phyloP scores from a whole-genome alignment of 192 early-diverging fungal genomes.

The Phycomyces blakesleeanus region DNA sequence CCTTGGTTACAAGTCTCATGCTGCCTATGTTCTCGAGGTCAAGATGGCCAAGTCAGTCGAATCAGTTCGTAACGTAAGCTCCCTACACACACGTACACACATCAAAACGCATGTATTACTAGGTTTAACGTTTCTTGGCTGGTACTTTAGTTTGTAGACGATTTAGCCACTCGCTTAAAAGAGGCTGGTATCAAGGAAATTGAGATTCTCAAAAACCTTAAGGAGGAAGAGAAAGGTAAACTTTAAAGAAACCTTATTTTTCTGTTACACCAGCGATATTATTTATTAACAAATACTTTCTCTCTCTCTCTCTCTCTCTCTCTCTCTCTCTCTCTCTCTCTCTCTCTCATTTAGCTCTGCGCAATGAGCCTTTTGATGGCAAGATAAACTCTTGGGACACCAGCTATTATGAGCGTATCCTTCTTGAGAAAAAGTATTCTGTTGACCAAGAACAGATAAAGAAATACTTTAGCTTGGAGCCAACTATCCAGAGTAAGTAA shows the following conservation, averaged over 20 bases:
- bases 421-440: slow-evolving; percentile 70
- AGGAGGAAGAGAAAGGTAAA: slow-evolving; percentile 46
- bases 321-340: no score
- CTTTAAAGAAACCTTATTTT: no score
- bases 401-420: slow-evolving; percentile 66
- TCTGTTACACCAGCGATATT: no score
- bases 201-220: slow-evolving; percentile 54
- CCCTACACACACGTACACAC: neutral
- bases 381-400: slow-evolving; percentile 69
- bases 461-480: slow-evolving; percentile 66
- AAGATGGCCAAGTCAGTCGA: slow-evolving; percentile 79
- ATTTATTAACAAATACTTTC: no score
- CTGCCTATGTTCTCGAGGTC: slow-evolving; percentile 67
- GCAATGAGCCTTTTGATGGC: slow-evolving; percentile 56
- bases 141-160: slow-evolving; percentile 53
- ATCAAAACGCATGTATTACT: no score
- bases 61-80: slow-evolving; percentile 41
- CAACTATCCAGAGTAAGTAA: slow-evolving; percentile 17
- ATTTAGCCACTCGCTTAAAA: slow-evolving; percentile 55
- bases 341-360: slow-evolving; percentile 37
- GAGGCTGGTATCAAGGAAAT: slow-evolving; percentile 60
- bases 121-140: no score
- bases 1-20: slow-evolving; percentile 70
- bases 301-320: no score
- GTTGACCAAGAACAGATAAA: slow-evolving; percentile 78